Evolutionary conservation across 176 grass and related monocot genomes (phyloP).

Genomic region (maize (Zea mays)): DNA sequence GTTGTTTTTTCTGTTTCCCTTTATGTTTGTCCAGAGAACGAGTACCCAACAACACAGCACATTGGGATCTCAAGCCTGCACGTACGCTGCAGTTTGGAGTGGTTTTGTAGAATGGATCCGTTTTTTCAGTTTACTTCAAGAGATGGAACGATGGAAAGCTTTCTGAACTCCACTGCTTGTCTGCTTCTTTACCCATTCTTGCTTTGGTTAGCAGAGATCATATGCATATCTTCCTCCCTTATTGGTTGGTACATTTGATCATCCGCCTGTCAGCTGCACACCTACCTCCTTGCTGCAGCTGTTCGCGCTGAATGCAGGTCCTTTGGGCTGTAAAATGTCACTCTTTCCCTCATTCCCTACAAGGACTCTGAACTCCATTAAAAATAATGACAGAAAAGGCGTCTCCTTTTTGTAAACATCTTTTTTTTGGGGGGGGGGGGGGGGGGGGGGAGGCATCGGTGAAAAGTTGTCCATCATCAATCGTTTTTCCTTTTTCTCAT

Average conservation of each 20-base stretch:
- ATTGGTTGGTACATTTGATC: too few relatives aligned
- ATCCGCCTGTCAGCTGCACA: slow-evolving; percentile 18
- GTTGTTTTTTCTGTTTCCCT: too few relatives aligned
- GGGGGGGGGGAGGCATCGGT: neutral
- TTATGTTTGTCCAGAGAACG: neutral
- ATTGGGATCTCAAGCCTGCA: slow-evolving; percentile 28
- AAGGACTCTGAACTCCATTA: slow-evolving; percentile 14
- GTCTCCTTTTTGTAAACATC: slow-evolving; percentile 10
- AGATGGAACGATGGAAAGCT: neutral
- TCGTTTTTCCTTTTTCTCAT: neutral
- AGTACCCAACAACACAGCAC: neutral
- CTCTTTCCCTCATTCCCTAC: slow-evolving; percentile 3
- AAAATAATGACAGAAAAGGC: slow-evolving; percentile 12
- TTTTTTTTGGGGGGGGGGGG: neutral
- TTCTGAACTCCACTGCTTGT: slow-evolving; percentile 2
- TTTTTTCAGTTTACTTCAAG: neutral
- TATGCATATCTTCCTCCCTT: neutral
- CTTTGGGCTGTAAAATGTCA: neutral
- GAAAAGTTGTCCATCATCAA: slow-evolving; percentile 16
- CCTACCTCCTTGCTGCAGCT: neutral
- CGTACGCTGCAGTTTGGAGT: slow-evolving; percentile 3
- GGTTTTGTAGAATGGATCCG: neutral
- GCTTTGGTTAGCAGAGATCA: neutral
- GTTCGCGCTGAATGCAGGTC: neutral
- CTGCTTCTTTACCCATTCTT: neutral